Percentiles rank a stretch among this genome's conserved stretches.
Conservation (phyloP, 108 stramenopile species). For the Pseudonitzschia multiseries region DNA sequence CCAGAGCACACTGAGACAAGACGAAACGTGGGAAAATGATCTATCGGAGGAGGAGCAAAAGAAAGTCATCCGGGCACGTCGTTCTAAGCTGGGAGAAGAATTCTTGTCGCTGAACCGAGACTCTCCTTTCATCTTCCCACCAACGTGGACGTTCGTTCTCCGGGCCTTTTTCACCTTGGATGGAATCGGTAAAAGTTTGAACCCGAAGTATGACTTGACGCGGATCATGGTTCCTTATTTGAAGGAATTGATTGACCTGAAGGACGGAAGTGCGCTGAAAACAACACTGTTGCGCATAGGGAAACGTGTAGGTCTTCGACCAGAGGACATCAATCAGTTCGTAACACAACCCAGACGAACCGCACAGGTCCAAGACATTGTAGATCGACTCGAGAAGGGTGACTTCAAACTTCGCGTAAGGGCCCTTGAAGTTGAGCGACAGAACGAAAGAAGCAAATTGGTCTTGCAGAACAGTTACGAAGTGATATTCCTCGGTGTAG, state of each 20-base stretch:
- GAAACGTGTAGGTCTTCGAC: conserved; percentile 84
- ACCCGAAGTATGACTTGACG: conserved; percentile 92
- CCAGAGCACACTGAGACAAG: conserved; percentile 73
- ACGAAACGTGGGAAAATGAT: conserved; percentile 76
- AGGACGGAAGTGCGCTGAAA: conserved; percentile 87
- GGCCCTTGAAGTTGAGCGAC: conserved; percentile 88
- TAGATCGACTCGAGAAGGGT: conserved; percentile 82
- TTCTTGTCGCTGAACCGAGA: conserved; percentile 89
- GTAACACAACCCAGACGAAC: conserved; percentile 86
- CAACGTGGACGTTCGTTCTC: conserved; percentile 98
- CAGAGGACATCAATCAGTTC: conserved; percentile 79
- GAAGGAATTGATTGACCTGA: conserved; percentile 93
- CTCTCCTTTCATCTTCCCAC: conserved; percentile 94
- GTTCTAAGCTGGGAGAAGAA: conserved; percentile 83
- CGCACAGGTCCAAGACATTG: conserved; percentile 78
- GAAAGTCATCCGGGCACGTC: conserved; percentile 60
- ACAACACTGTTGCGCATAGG: conserved; percentile 78
- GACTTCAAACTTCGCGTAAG: conserved; percentile 93
- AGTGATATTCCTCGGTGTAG: conserved; percentile 65
- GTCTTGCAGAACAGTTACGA: conserved; percentile 81
- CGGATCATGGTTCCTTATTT: conserved; percentile 90
- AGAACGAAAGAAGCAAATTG: conserved; percentile 80
- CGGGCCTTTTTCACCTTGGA: conserved; percentile 96
- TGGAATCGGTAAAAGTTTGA: conserved; percentile 96
- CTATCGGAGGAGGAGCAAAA: conserved; percentile 76